These are phyloP conservation scores for Penstemon eatonii DNA, from an alignment of 257 asterid species.

Conservation along the genomic window DNA sequence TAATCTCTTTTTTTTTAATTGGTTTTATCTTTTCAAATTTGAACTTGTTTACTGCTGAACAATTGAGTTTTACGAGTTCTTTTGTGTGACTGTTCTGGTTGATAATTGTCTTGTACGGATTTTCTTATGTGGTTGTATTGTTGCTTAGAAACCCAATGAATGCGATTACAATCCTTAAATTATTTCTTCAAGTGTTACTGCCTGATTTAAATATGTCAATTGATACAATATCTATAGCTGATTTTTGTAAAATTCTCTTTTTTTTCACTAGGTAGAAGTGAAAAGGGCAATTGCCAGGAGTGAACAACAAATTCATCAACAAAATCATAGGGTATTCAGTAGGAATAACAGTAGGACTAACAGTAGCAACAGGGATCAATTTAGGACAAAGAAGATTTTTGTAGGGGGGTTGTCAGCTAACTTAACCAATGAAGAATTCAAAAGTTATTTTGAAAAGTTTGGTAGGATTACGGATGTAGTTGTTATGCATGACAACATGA, in stretches of 20 bases:
- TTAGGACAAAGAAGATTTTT: conserved; percentile 88
- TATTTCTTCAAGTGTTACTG: not conserved
- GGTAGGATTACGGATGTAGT: conserved; percentile 91
- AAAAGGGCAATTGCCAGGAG: conserved; percentile 88
- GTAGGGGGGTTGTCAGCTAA: conserved; percentile 90
- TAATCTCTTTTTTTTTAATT: no score
- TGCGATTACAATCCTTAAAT: no score
- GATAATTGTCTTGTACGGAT: not conserved
- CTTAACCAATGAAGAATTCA: conserved; percentile 76
- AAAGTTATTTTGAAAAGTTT: conserved; percentile 73
- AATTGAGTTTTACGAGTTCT: no score
- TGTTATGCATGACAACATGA: conserved; percentile 80
- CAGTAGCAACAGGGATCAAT: conserved; percentile 52
- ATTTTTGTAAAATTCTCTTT: conserved; percentile 18
- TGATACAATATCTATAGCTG: not conserved
- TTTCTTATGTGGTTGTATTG: not conserved
- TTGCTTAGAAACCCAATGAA: no score
- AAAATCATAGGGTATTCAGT: conserved; percentile 44
- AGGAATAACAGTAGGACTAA: conserved; percentile 44
- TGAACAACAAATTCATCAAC: conserved; percentile 65
- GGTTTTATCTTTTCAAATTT: no score
- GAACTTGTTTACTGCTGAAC: no score
- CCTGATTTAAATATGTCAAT: not conserved
- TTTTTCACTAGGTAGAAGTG: conserved; percentile 73
- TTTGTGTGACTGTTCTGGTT: no score